Base-by-base conservation (phyloP, 2,329 filamentous ascomycete species). In the Colletotrichum tropicale region DNA sequence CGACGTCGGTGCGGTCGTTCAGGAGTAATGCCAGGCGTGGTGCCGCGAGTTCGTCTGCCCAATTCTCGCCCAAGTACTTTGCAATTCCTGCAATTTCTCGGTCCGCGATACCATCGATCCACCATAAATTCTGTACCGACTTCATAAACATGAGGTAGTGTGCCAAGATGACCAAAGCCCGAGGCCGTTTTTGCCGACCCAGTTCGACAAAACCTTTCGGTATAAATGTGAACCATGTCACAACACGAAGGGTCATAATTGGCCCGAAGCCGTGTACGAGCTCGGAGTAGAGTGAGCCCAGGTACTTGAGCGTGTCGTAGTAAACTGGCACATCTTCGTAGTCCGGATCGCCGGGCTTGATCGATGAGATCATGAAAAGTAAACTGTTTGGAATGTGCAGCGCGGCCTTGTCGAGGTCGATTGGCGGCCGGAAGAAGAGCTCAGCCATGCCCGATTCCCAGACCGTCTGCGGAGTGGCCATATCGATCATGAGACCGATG, bases 191-290 rank as follows among this genome's bases (percentile, higher is more conserved):
- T 28, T 85, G 77, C 16, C 85, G 83, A 2, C 85, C 85, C 8
- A 90, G 81, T 4, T 86, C 82, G 70, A 90, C 80, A 70, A 91
- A 89, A 7, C 77, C 76, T 1, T 80, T 79, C 8, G 88, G 87
- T 24, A 90, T 76, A 68, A 88, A 91, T 4, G 88, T 91, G 71
- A 89, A 87, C 83, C 88, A 90, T 12, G 88, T 90, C 75, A 89
- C 86, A 79, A 89, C 85, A 69, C 90, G 87, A 16, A 91, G 81
- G 73, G 84, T 81, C 78, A 91, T 83, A 30, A 88, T 81, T 21
- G 86, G 82, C 43, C 84, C 84, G 56, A 89, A 84, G 6, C 89
- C 89, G 18, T 84, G 77, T 13, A 76, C 79, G n/a, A 91, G 81
- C 77, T 90, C 86, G 67, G 83, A 81, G 75, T 91, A 91, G 2